Conservation (phyloP, 257 asterid species). For the Handroanthus guayacan region DNA sequence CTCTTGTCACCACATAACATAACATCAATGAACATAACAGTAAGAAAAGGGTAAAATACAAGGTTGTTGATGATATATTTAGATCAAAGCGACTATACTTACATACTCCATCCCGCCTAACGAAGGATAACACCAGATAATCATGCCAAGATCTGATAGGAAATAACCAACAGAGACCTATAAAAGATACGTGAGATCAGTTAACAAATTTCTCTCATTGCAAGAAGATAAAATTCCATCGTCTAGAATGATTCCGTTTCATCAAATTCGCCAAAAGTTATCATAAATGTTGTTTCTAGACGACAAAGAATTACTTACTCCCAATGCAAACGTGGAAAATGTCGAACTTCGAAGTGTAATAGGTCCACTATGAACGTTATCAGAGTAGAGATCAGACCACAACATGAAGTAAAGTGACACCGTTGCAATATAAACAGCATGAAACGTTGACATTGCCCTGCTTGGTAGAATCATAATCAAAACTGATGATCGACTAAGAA, state of each 20-base stretch:
- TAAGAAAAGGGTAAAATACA: too few relatives aligned
- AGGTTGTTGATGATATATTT: too few relatives aligned
- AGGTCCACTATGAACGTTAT: constrained; percentile 46
- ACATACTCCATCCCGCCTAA: constrained; percentile 90
- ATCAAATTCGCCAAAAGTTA: too few relatives aligned
- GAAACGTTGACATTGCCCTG: constrained; percentile 80
- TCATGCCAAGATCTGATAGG: constrained; percentile 79
- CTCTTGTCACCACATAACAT: too few relatives aligned
- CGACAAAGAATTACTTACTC: constrained; percentile 55
- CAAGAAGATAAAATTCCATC: too few relatives aligned
- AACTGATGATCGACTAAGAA: constrained; percentile 6
- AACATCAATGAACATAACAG: too few relatives aligned
- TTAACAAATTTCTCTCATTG: neutral
- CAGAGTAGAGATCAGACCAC: constrained; percentile 67
- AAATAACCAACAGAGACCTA: constrained; percentile 85
- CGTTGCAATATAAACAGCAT: constrained; percentile 63
- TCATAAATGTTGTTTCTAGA: neutral
- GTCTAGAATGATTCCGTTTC: too few relatives aligned
- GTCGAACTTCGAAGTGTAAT: constrained; percentile 61
- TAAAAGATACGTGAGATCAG: constrained; percentile 29
- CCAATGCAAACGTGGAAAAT: constrained; percentile 64
- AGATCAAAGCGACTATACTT: constrained; percentile 47
- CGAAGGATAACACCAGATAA: constrained; percentile 81
- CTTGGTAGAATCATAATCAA: constrained; percentile 26
- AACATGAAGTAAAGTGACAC: constrained; percentile 65